phyloP scores from a whole-genome alignment of 164 flowering plant species.

The Tetrastigma voinierianum region DNA sequence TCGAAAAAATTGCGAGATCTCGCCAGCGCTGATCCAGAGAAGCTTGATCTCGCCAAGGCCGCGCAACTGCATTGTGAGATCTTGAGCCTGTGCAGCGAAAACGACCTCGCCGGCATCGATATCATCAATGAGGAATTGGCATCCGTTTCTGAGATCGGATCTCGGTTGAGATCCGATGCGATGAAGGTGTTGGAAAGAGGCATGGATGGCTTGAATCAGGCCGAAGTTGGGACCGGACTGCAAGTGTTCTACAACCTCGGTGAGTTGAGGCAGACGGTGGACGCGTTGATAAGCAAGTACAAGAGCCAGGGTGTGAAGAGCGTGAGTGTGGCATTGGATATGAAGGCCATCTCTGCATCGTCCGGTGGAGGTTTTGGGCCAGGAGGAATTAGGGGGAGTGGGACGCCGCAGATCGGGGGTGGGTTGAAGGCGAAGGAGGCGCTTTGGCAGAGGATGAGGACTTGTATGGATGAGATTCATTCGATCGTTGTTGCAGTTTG shows the following conservation, averaged over 20 bases:
- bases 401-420: constrained; percentile 91
- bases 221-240: constrained; percentile 92
- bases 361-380: constrained; percentile 65
- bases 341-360: constrained; percentile 75
- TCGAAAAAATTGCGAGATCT: constrained; percentile 67
- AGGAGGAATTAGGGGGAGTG: constrained; percentile 85
- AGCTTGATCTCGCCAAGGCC: constrained; percentile 75
- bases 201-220: constrained; percentile 87
- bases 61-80: constrained; percentile 86
- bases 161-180: constrained; percentile 56
- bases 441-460: constrained; percentile 81
- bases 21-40: constrained; percentile 43
- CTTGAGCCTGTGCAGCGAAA: constrained; percentile 50
- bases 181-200: constrained; percentile 87
- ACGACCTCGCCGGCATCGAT: constrained; percentile 58
- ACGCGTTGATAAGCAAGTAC: constrained; percentile 68
- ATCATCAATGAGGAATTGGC: constrained; percentile 61
- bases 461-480: constrained; percentile 89
- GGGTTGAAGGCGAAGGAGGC: constrained; percentile 84
- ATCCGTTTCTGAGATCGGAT: constrained; percentile 65
- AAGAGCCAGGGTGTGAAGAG: constrained; percentile 70
- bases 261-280: constrained; percentile 72
- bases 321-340: constrained; percentile 70
- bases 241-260: constrained; percentile 95
- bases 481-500: constrained; percentile 81